Conservation (phyloP, 2,329 filamentous ascomycete species). For the Zelopaecilomyces penicillatus region DNA sequence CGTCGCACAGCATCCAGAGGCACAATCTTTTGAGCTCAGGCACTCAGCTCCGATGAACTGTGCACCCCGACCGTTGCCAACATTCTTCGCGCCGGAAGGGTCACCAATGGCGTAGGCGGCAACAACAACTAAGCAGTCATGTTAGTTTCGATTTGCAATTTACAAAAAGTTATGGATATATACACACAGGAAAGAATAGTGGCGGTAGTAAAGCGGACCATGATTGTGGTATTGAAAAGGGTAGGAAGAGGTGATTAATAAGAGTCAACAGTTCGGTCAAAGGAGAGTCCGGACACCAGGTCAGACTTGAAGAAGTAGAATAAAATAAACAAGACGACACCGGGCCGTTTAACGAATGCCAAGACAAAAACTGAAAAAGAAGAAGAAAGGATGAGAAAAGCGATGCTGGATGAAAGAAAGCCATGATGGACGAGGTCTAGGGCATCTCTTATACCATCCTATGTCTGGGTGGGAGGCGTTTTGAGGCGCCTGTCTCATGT, state of each 20-base stretch:
- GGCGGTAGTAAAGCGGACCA: constrained; percentile 18
- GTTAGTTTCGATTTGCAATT: not conserved
- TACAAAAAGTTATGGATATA: not conserved
- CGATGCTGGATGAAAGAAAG: not conserved
- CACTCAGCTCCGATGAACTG: constrained; percentile 25
- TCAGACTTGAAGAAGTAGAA: constrained; percentile 7
- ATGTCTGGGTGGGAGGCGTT: no score
- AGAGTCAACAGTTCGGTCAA: not conserved
- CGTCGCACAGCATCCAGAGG: constrained; percentile 19
- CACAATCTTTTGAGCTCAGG: constrained; percentile 19
- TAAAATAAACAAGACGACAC: constrained; percentile 7
- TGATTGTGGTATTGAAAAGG: constrained; percentile 10
- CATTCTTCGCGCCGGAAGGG: constrained; percentile 16
- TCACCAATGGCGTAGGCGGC: constrained; percentile 14
- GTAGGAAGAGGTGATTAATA: constrained; percentile 1
- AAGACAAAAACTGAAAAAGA: not conserved
- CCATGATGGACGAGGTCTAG: not conserved
- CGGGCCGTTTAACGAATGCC: constrained; percentile 1
- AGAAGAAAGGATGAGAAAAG: not conserved
- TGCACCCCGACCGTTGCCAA: constrained; percentile 16
- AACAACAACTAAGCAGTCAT: constrained; percentile 5
- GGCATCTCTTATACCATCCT: not conserved
- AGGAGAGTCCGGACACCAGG: constrained; percentile 10
- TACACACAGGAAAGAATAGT: constrained; percentile 18
- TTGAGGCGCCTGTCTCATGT: no score